Evolutionary conservation across 306 rosid genomes (phyloP).

Genomic region (Vigna trinervia): DNA sequence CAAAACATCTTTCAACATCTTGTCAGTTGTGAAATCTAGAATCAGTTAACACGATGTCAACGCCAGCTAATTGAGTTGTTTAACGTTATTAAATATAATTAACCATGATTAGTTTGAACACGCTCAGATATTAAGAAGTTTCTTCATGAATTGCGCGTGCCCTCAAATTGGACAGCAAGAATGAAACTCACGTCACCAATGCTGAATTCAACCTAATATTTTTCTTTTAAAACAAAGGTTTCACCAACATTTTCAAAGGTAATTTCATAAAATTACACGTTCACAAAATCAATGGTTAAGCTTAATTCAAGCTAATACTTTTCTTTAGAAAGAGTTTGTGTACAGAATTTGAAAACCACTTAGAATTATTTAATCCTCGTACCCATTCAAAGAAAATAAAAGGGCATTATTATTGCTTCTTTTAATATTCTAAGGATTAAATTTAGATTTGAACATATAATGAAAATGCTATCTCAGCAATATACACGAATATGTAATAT

Average conservation of each 20-base stretch:
- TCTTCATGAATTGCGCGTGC: background rate
- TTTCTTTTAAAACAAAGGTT: too few relatives aligned
- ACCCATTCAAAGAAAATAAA: background rate
- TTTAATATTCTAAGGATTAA: too few relatives aligned
- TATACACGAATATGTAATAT: too few relatives aligned
- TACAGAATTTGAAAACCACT: background rate
- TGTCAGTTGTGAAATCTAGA: too few relatives aligned
- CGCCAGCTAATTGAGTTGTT: too few relatives aligned
- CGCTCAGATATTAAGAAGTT: constrained; percentile 7
- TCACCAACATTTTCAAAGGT: background rate
- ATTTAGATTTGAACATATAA: too few relatives aligned
- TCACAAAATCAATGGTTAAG: background rate
- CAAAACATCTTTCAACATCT: too few relatives aligned
- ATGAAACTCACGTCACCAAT: background rate
- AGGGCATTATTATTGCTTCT: background rate
- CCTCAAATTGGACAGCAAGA: background rate
- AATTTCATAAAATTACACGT: background rate
- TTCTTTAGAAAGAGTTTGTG: background rate
- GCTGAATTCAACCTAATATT: background rate
- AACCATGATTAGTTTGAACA: too few relatives aligned
- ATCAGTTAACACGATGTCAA: too few relatives aligned
- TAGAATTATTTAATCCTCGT: background rate
- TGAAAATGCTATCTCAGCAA: too few relatives aligned
- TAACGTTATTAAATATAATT: too few relatives aligned
- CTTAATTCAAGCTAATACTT: background rate